phyloP scores from a whole-genome alignment of 2,329 filamentous ascomycete genomes.

The Alternaria infectoria region DNA sequence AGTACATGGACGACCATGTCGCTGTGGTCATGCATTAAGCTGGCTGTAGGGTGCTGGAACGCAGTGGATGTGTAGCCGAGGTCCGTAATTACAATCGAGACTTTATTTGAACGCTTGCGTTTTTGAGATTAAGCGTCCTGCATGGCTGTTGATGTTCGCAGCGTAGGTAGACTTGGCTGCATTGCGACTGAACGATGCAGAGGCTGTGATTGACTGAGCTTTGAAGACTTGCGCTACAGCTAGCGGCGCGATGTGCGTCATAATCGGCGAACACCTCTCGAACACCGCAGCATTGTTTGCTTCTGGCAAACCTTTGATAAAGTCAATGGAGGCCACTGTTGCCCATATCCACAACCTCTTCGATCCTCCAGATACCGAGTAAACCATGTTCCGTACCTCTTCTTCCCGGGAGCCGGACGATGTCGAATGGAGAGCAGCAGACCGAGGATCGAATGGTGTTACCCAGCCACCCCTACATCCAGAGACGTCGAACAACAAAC shows the following conservation, averaged over 20 bases:
- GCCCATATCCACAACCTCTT: no score
- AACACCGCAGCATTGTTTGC: not conserved
- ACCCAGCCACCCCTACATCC: not conserved
- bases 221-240: not conserved
- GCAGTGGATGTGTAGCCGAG: not conserved
- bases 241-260: not conserved
- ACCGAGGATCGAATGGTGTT: not conserved
- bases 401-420: not conserved
- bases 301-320: not conserved
- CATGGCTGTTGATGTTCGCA: not conserved
- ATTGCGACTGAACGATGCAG: not conserved
- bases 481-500: not conserved
- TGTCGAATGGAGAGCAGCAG: not conserved
- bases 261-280: not conserved
- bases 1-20: slow-evolving; percentile 35
- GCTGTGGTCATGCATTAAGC: slow-evolving; percentile 23
- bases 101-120: not conserved
- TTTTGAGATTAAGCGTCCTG: not conserved
- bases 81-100: not conserved
- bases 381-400: not conserved
- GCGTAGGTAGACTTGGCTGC: not conserved
- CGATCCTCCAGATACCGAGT: not conserved
- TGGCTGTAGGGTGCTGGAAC: not conserved
- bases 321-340: not conserved
- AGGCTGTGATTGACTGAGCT: no score